phyloP scores from a whole-genome alignment of 495 filamentous ascomycete genomes.

The Apodospora peruviana region DNA sequence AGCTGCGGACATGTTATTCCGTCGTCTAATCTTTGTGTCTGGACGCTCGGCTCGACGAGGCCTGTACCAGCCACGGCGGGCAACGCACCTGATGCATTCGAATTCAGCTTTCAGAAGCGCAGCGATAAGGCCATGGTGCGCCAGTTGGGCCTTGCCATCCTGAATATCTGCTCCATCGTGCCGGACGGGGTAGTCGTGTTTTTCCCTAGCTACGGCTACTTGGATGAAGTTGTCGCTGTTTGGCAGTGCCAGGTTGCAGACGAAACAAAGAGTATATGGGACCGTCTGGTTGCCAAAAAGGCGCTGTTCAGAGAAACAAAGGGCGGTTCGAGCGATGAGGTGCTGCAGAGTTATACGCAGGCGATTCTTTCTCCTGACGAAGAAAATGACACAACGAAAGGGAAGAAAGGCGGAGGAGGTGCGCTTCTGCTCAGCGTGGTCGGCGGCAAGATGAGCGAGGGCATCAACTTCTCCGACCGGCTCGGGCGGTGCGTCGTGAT shows the following conservation, averaged over 20 bases:
- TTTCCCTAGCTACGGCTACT: slow-evolving; percentile 90
- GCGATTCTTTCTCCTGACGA: slow-evolving; percentile 47
- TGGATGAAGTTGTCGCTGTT: slow-evolving; percentile 61
- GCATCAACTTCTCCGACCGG: slow-evolving; percentile 94
- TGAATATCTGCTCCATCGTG: slow-evolving; percentile 65
- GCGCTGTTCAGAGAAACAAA: slow-evolving; percentile 62
- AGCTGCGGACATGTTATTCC: slow-evolving; percentile 96
- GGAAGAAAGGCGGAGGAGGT: slow-evolving; percentile 34
- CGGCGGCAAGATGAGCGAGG: slow-evolving; percentile 90
- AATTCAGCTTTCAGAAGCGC: slow-evolving; percentile 81
- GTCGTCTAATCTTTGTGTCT: slow-evolving; percentile 68
- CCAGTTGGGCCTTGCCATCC: slow-evolving; percentile 67
- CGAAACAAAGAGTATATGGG: slow-evolving; percentile 39
- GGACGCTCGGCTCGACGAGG: slow-evolving; percentile 41
- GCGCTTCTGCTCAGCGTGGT: slow-evolving; percentile 89
- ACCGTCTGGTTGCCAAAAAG: slow-evolving; percentile 55
- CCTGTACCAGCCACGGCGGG: slow-evolving; percentile 13
- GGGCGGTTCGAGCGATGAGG: slow-evolving; percentile 54
- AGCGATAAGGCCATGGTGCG: slow-evolving; percentile 56
- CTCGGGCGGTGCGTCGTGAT: slow-evolving; percentile 86
- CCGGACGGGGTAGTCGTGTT: slow-evolving; percentile 95
- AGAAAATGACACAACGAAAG: no score
- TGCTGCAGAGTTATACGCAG: slow-evolving; percentile 64
- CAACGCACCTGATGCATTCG: slow-evolving; percentile 56
- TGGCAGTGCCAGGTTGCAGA: slow-evolving; percentile 51